A percentile compares a stretch with the other conserved stretches of the same genome.
Conservation (phyloP, 2,329 filamentous ascomycete species). For the Alternaria brassicicola region DNA sequence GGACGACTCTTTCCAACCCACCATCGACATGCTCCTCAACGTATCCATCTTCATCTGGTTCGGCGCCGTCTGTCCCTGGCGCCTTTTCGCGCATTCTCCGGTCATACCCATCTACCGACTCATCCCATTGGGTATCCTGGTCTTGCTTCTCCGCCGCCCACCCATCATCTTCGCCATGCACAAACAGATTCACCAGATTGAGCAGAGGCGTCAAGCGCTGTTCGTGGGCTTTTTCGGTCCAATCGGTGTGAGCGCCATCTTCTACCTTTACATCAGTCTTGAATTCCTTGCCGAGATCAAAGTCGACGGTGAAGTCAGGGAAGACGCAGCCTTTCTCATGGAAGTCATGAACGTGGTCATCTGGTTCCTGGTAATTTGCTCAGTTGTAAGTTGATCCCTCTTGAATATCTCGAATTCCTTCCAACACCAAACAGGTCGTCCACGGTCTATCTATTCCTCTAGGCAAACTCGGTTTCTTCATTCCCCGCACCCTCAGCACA, state of each 20-base stretch:
- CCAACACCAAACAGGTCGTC: slow-evolving; percentile 62
- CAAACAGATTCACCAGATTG: slow-evolving; percentile 78
- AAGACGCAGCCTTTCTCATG: slow-evolving; percentile 68
- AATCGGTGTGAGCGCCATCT: slow-evolving; percentile 87
- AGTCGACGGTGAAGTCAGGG: slow-evolving; percentile 64
- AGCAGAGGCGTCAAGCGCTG: slow-evolving; percentile 72
- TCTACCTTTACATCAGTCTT: slow-evolving; percentile 81
- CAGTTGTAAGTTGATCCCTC: slow-evolving; percentile 66
- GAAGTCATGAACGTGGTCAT: slow-evolving; percentile 75
- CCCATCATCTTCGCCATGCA: slow-evolving; percentile 78
- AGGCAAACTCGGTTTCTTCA: slow-evolving; percentile 67
- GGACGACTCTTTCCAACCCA: slow-evolving; percentile 92
- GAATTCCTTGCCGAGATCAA: slow-evolving; percentile 71
- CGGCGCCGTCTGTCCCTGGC: slow-evolving; percentile 78
- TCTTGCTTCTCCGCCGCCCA: slow-evolving; percentile 77
- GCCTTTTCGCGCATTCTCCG: slow-evolving; percentile 67
- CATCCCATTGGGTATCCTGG: slow-evolving; percentile 73
- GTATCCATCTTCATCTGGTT: slow-evolving; percentile 84
- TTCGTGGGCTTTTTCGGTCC: slow-evolving; percentile 95
- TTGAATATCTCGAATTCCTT: neutral
- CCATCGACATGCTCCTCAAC: slow-evolving; percentile 93
- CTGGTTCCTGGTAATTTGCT: slow-evolving; percentile 86
- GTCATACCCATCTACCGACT: slow-evolving; percentile 78
- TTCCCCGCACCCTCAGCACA: slow-evolving; percentile 67
- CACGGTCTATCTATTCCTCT: slow-evolving; percentile 84